Percentiles rank a stretch among this genome's conserved stretches.
phyloP scores from a whole-genome alignment of 2,329 filamentous ascomycete genomes.

The Blastomyces emzantsi region DNA sequence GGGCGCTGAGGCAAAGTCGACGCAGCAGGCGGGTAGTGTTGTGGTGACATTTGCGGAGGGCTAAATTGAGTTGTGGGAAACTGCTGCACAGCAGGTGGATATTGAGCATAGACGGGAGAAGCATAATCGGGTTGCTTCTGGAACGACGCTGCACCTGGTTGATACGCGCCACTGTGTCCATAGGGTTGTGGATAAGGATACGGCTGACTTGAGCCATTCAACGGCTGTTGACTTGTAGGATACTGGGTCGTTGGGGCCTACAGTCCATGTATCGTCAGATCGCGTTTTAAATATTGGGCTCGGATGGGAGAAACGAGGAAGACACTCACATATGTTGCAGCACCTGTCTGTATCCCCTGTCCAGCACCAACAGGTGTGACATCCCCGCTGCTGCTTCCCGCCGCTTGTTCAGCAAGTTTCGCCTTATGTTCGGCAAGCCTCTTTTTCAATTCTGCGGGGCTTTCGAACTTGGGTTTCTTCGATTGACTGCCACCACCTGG shows the following conservation, averaged over 20 bases:
- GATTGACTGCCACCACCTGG: slow-evolving; percentile 32
- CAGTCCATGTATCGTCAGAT: background rate
- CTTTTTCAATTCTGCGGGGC: slow-evolving; percentile 67
- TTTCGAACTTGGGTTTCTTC: slow-evolving; percentile 65
- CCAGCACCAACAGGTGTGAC: slow-evolving; percentile 46
- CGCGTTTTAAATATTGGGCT: background rate
- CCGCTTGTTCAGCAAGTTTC: slow-evolving; percentile 50
- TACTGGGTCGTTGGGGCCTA: slow-evolving; percentile 38
- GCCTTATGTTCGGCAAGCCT: slow-evolving; percentile 69
- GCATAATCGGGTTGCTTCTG: slow-evolving; percentile 15
- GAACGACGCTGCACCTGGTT: slow-evolving; percentile 30
- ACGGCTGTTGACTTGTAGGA: slow-evolving; percentile 38
- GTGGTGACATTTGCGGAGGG: slow-evolving; percentile 26
- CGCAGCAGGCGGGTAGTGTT: slow-evolving; percentile 21
- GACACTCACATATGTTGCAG: slow-evolving; percentile 49
- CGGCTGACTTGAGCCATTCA: slow-evolving; percentile 37
- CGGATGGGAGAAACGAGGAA: slow-evolving; percentile 5
- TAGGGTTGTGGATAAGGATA: slow-evolving; percentile 35
- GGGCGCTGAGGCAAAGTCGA: slow-evolving; percentile 26
- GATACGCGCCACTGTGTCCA: slow-evolving; percentile 35
- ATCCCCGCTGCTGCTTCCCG: slow-evolving; percentile 48
- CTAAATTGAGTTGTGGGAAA: slow-evolving; percentile 27
- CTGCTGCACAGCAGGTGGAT: slow-evolving; percentile 30
- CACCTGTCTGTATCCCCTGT: slow-evolving; percentile 42
- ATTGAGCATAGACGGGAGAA: slow-evolving; percentile 28